Conservation (phyloP, 163 green algal species). For the Scenedesmus sp. region DNA sequence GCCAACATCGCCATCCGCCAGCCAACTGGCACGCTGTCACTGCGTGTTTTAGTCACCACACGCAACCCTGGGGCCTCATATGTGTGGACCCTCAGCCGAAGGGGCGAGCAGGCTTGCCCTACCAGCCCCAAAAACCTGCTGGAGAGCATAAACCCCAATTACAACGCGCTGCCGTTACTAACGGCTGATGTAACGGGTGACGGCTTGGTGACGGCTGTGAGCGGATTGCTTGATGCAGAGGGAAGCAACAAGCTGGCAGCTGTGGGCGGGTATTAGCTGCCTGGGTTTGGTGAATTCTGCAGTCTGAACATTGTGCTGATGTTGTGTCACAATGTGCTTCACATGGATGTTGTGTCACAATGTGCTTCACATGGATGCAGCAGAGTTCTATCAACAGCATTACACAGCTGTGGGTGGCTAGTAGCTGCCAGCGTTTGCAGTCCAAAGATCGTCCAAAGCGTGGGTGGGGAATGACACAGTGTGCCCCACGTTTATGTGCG, state of each 20-base stretch:
- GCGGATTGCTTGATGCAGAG: background rate
- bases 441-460: too few relatives aligned
- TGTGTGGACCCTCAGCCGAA: background rate
- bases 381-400: too few relatives aligned
- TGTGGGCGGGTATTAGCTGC: background rate
- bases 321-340: too few relatives aligned
- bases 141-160: background rate
- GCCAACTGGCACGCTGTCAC: background rate
- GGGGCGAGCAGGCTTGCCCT: background rate
- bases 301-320: too few relatives aligned
- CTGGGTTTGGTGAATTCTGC: too few relatives aligned
- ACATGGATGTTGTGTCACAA: too few relatives aligned
- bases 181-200: slow-evolving; percentile 12
- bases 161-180: background rate
- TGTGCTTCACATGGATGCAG: too few relatives aligned
- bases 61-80: background rate
- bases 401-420: too few relatives aligned
- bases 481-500: too few relatives aligned
- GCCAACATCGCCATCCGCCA: background rate
- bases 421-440: too few relatives aligned
- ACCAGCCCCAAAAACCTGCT: background rate
- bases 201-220: background rate
- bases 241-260: background rate
- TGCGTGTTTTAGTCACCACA: background rate
- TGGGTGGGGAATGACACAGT: too few relatives aligned